phyloP scores from a whole-genome alignment of 768 basidiomycete genomes.

The Tricholoma terreum region DNA sequence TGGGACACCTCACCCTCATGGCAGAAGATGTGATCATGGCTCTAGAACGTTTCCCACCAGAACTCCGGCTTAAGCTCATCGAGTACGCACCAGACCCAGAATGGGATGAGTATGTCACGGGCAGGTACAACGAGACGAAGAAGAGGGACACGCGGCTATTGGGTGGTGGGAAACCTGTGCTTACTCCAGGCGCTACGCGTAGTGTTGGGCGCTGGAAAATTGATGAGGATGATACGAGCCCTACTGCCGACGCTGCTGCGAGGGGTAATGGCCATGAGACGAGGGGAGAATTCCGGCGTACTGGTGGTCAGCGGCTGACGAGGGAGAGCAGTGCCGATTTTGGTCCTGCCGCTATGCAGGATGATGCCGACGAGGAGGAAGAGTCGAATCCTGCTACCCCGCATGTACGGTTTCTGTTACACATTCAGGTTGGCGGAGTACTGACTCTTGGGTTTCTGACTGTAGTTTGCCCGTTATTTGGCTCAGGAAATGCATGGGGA shows the following conservation, averaged over 20 bases:
- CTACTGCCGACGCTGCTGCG: constrained; percentile 15
- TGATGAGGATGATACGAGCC: constrained; percentile 54
- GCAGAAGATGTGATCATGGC: constrained; percentile 93
- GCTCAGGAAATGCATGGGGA: constrained; percentile 71
- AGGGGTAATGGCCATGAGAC: constrained; percentile 21
- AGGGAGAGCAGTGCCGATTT: constrained; percentile 64
- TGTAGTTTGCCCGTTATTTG: constrained; percentile 77
- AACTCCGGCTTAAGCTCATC: constrained; percentile 63
- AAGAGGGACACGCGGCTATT: constrained; percentile 73
- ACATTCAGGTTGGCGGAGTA: constrained; percentile 4
- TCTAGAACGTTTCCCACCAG: constrained; percentile 81
- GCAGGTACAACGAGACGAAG: constrained; percentile 84
- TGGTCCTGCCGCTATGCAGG: constrained; percentile 47
- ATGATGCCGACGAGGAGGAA: constrained; percentile 40
- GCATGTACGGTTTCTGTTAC: constrained; percentile 33
- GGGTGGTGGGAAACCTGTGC: constrained; percentile 80
- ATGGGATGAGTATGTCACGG: constrained; percentile 90
- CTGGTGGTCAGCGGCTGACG: constrained; percentile 37
- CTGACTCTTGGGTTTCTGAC: constrained; percentile 3
- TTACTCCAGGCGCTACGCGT: constrained; percentile 33
- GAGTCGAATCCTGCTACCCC: constrained; percentile 32
- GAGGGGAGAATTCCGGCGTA: constrained; percentile 60
- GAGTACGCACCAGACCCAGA: constrained; percentile 67
- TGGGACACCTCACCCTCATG: constrained; percentile 95
- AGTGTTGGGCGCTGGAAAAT: constrained; percentile 55